Percentiles rank a stretch among this genome's conserved stretches.
phyloP scores from a whole-genome alignment of 2,329 filamentous ascomycete genomes.

The Cladosporium sp. region DNA sequence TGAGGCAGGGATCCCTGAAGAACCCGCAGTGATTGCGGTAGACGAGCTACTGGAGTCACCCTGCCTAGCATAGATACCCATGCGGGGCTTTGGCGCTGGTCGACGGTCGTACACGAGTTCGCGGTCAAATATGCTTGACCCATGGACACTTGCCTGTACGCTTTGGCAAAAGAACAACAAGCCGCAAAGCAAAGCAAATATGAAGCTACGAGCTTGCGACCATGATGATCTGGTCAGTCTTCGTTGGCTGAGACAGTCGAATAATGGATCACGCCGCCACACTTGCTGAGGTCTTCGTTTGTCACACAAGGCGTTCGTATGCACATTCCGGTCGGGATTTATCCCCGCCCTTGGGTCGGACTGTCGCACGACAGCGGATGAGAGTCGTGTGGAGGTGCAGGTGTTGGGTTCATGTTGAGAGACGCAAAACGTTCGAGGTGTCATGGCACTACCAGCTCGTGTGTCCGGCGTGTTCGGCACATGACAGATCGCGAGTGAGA shows the following conservation, averaged over 20 bases:
- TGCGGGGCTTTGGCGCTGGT: conserved; percentile 22
- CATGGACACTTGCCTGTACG: conserved; percentile 19
- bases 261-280: conserved; percentile 14
- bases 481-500: conserved; percentile 16
- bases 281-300: conserved; percentile 12
- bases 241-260: conserved; percentile 11
- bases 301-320: conserved; percentile 22
- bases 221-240: conserved; percentile 4
- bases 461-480: conserved; percentile 18
- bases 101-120: conserved; percentile 28
- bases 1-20: conserved; percentile 9
- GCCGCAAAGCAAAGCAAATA: conserved; percentile 18
- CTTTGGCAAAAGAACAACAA: conserved; percentile 21
- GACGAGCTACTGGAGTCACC: conserved; percentile 18
- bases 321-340: conserved; percentile 21
- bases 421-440: conserved; percentile 14
- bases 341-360: conserved; percentile 12
- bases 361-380: conserved; percentile 20
- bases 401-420: conserved; percentile 19
- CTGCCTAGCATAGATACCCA: conserved; percentile 22
- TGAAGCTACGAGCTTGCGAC: conserved; percentile 9
- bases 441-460: conserved; percentile 25
- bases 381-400: conserved; percentile 23
- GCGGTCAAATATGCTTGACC: conserved; percentile 14
- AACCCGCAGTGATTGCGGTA: conserved; percentile 15